Base-by-base conservation (phyloP, 1,284 basidiomycete species). In the Psilocybe mexicana region DNA sequence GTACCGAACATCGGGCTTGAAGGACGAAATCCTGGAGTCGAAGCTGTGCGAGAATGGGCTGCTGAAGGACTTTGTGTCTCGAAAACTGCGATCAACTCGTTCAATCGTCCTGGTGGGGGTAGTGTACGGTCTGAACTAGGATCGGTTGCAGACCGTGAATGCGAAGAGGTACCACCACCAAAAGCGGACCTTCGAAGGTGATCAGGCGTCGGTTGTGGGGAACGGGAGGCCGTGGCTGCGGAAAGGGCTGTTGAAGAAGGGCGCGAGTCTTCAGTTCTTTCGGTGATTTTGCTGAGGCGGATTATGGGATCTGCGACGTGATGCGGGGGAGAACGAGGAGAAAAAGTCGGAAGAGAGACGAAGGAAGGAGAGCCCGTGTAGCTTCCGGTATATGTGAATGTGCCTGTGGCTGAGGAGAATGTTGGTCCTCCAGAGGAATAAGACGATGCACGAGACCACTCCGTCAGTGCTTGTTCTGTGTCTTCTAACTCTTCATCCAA, bases 21-120 rank as follows among this genome's bases (percentile, higher is more conserved):
- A 4, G 77, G 76, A 1, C 82, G 77, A 30, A 76, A 78, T 1
- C 76, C 77, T 0, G 87, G 87, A 23, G 79, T 76, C 18, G 87
- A 87, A 0, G 80, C 66, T 0, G 79, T 75, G 25, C 86, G 79
- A 12, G 79, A 70, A 66, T 87, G 85, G 11, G 76, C 69, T 8
- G 74, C 64, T 38, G 64, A 65, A 3, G 74, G 72, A 43, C 70
- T 75, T 45, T 78, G 82, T 33, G 86, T 80, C 64, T 92, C 90
- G 60, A 91, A 92, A 43, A 87, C 83, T 0, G 90, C 88, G 44
- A 89, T 88, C 43, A 92, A 78, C 58, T 88, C 84, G 12, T 81
- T 87, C 0, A 88, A 80, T 14, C 87, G 81, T 35, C 83, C 82
- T 6, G 82, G 84, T 43, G 74, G 76, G 23, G 84, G 84, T 18